Base-by-base conservation (phyloP, 129 eudicot species). In the Flaveria bidentis region DNA sequence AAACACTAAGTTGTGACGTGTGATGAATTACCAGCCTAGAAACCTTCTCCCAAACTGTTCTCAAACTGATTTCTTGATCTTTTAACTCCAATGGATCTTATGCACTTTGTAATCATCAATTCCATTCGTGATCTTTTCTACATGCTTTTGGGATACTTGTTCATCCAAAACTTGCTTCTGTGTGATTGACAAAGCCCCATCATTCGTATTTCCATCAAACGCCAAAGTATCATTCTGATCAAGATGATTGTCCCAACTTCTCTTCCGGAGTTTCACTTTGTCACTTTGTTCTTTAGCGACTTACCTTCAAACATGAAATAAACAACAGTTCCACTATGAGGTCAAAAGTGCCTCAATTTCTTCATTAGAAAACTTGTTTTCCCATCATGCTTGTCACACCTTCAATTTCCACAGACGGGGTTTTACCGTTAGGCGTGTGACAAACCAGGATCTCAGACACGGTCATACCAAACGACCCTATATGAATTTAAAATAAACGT, bases 1-100 rank as follows among this genome's bases (percentile, higher is more conserved):
- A 30, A 30, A 30, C 36, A 30, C 4, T 2, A 30, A 0, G 36
- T 30, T 30, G 4, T 30, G 0, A 30, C 0, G 36, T 0, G 36
- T 30, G 4, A 4, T 30, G 36, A 30, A 30, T 30, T 30, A 30
- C 36, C 36, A 30, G 36, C 0, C 0, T 30, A 30, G 36, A 76
- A 72, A 93, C 97, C 75, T 77, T 83, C 78, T 93, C 90, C 97
- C 98, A 93, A 73, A 93, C 87, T 74, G 44, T 68, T 72, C 78
- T 75, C 81, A 15, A 42, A 52, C 82, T 80, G 78, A 66, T 72
- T 57, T 80, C 88, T 82, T 79, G 78, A 86, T 28, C 33, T 28
- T 28, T 28, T 28, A 28, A 28, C 33, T 28, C 33, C 33, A 28
- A 28, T 28, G 0, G 22, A 20, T 20, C 22, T 20, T 20, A 20